Conservation (phyloP, 2,329 filamentous ascomycete genomes). For the Esteya vermicola region DNA sequence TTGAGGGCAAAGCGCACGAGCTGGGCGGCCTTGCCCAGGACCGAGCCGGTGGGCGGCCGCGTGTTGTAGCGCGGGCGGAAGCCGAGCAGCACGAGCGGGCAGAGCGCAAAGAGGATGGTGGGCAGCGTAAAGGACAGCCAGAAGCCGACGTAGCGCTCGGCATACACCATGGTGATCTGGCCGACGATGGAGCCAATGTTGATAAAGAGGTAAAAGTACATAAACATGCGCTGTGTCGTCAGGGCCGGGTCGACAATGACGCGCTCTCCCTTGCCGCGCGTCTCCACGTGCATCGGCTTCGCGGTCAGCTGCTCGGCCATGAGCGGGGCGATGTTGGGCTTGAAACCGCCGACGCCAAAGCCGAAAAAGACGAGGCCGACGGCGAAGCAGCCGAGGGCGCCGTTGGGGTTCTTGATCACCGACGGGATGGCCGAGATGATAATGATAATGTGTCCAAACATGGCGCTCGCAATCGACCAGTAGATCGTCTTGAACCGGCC, state of each 20-base stretch:
- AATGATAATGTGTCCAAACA: constrained; percentile 52
- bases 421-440: constrained; percentile 49
- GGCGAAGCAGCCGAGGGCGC: constrained; percentile 51
- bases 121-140: constrained; percentile 56
- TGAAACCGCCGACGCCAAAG: constrained; percentile 65
- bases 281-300: constrained; percentile 42
- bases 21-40: constrained; percentile 48
- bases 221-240: constrained; percentile 53
- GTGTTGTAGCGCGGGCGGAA: constrained; percentile 44
- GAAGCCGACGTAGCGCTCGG: constrained; percentile 61
- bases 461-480: constrained; percentile 49
- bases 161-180: constrained; percentile 55
- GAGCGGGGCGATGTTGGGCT: constrained; percentile 60
- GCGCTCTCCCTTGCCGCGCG: constrained; percentile 38
- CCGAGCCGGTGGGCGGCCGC: constrained; percentile 49
- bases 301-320: constrained; percentile 52
- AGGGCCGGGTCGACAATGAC: constrained; percentile 56
- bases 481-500: constrained; percentile 64
- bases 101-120: constrained; percentile 48
- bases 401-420: constrained; percentile 43
- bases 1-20: constrained; percentile 50
- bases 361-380: constrained; percentile 43
- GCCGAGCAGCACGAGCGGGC: constrained; percentile 47
- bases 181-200: constrained; percentile 54
- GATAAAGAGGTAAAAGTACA: constrained; percentile 50